Conservation (phyloP, 257 asterid genomes). For the Parsonsia alboflavescens region DNA sequence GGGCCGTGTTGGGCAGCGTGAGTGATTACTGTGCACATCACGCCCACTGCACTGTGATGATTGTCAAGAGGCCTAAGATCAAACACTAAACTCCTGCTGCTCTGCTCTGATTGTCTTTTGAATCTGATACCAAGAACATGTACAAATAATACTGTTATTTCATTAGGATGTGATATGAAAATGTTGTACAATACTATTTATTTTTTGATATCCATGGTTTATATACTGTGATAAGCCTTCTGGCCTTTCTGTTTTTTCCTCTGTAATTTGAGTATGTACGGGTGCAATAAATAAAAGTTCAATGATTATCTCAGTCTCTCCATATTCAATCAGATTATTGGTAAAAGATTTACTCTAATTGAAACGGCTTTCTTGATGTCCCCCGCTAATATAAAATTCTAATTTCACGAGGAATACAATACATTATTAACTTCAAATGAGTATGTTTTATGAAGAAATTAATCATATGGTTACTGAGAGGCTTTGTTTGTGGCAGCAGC, state of each 20-base stretch:
- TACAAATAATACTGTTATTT: background rate
- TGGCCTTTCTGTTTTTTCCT: background rate
- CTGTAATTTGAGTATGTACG: background rate
- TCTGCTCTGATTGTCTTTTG: background rate
- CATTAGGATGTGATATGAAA: background rate
- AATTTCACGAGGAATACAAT: background rate
- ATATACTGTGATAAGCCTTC: background rate
- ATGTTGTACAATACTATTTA: background rate
- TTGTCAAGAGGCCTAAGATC: conserved; percentile 43
- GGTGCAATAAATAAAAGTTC: no score
- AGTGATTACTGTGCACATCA: conserved; percentile 50
- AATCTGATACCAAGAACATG: background rate
- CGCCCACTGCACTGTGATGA: conserved; percentile 49
- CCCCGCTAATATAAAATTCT: background rate
- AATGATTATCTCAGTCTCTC: background rate
- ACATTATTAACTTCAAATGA: background rate
- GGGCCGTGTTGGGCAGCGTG: conserved; percentile 49
- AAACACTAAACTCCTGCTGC: conserved; percentile 20
- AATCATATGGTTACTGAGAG: background rate
- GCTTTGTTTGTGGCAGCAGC: background rate
- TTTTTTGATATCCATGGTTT: background rate
- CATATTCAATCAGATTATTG: no score
- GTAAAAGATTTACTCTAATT: background rate
- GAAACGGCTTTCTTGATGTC: background rate
- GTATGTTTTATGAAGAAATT: background rate